Evolutionary conservation across 257 asterid genomes (phyloP), one percentile per base, ranked within the genome.

Genomic region (Nemophila menziesii): DNA sequence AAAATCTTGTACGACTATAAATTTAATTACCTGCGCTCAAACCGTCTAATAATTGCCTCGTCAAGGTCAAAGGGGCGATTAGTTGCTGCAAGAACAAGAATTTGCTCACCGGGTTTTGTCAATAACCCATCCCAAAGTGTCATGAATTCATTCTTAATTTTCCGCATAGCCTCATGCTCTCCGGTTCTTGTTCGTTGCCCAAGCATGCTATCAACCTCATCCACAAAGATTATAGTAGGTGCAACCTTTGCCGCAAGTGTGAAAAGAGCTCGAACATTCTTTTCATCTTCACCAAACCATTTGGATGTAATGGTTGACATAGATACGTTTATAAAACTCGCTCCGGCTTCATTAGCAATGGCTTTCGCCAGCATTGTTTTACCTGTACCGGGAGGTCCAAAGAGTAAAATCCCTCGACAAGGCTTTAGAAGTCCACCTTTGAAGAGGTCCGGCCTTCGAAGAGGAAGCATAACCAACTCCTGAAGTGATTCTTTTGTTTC

Each of bases 391-490:
- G 99, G 99, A 43, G 99, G 99, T 14, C 99, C 96, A 42, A 90
- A 90, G 55, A 85, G 99, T 50, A 90, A 63, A 62, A 90, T 85
- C 53, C 99, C 99, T 62, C 93, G 66, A 69, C 99, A 90, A 16
- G 99, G 99, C 67, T 90, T 90, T 15, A 90, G 80, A 51, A 90
- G 99, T 29, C 99, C 99, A 16, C 96, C 96, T 11, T 67, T 71
- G 72, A 90, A 90, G 29, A 90, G 94, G 61, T 90, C 96, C 0
- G 99, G 99, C 60, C 99, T 72, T 50, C 84, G 63, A 19, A 90
- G 99, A 55, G 99, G 99, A 53, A 90, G 99, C 99, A 90, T 85
- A 57, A 90, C 99, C 44, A 84, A 85, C 68, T 90, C 99, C 64
- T 90, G 99, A 49, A 90, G 96, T 13, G 92, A 86, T 64, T 90